Conservation (phyloP, 2,329 filamentous ascomycete genomes). For the Aspergillus phoenicis region DNA sequence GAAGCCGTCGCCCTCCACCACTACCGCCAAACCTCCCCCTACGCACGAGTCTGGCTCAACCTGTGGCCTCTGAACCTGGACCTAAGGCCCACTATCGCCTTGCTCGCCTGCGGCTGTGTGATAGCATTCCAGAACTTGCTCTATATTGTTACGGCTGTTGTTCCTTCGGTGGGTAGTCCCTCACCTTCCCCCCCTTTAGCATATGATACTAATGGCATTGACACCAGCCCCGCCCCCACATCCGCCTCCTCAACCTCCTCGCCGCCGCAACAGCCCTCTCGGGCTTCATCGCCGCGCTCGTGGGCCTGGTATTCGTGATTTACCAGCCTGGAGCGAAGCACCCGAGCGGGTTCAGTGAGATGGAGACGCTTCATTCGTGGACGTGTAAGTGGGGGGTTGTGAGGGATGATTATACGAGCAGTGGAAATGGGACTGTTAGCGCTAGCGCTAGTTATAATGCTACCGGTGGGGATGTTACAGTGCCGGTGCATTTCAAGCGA, state of each 20-base stretch:
- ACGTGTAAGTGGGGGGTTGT: constrained; percentile 43
- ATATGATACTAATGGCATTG: background rate
- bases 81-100: constrained; percentile 41
- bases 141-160: constrained; percentile 36
- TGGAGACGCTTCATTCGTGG: constrained; percentile 46
- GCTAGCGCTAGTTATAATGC: too few species aligned
- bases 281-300: constrained; percentile 40
- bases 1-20: constrained; percentile 43
- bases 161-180: constrained; percentile 38
- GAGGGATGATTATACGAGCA: constrained; percentile 9
- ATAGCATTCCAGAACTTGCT: constrained; percentile 35
- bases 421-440: constrained; percentile 12
- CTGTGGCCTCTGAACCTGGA: constrained; percentile 49
- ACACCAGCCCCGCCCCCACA: constrained; percentile 39
- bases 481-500: constrained; percentile 40
- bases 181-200: background rate
- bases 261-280: constrained; percentile 36
- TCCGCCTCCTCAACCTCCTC: constrained; percentile 37
- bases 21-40: constrained; percentile 42
- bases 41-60: constrained; percentile 35
- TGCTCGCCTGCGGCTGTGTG: constrained; percentile 41
- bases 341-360: constrained; percentile 32
- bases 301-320: constrained; percentile 36
- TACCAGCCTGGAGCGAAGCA: constrained; percentile 35
- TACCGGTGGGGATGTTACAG: constrained; percentile 11